phyloP scores from a whole-genome alignment of 805 yeast species.

The Priceomyces medius region DNA sequence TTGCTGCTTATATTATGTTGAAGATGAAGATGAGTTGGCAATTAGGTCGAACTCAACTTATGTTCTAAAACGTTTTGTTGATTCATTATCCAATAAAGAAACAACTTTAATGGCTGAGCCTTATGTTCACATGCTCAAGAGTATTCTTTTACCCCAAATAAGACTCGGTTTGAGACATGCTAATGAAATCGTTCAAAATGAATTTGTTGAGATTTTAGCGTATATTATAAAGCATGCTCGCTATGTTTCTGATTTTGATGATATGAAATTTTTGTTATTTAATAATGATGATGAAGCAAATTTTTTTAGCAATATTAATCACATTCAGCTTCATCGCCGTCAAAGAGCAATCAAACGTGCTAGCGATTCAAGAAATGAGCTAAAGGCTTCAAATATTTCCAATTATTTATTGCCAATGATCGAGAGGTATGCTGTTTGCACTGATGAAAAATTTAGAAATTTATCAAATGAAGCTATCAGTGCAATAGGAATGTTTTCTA shows the following conservation, averaged over 20 bases:
- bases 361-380: constrained; percentile 43
- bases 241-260: constrained; percentile 52
- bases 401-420: constrained; percentile 83
- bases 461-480: constrained; percentile 64
- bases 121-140: constrained; percentile 45
- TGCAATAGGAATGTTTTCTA: constrained; percentile 58
- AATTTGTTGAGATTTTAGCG: constrained; percentile 64
- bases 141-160: constrained; percentile 61
- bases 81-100: constrained; percentile 40
- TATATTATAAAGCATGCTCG: constrained; percentile 54
- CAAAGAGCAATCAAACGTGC: constrained; percentile 77
- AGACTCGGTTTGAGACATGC: constrained; percentile 62
- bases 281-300: constrained; percentile 78
- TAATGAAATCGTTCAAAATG: constrained; percentile 64
- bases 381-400: constrained; percentile 61
- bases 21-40: constrained; percentile 76
- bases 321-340: constrained; percentile 83
- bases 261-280: constrained; percentile 62
- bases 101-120: constrained; percentile 22
- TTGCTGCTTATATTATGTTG: constrained; percentile 65
- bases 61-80: constrained; percentile 63
- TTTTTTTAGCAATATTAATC: constrained; percentile 72
- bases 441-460: constrained; percentile 57
- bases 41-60: constrained; percentile 75
- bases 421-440: constrained; percentile 70